phyloP scores from a whole-genome alignment of 179 eudicot genomes.

The Corrigiola litoralis region DNA sequence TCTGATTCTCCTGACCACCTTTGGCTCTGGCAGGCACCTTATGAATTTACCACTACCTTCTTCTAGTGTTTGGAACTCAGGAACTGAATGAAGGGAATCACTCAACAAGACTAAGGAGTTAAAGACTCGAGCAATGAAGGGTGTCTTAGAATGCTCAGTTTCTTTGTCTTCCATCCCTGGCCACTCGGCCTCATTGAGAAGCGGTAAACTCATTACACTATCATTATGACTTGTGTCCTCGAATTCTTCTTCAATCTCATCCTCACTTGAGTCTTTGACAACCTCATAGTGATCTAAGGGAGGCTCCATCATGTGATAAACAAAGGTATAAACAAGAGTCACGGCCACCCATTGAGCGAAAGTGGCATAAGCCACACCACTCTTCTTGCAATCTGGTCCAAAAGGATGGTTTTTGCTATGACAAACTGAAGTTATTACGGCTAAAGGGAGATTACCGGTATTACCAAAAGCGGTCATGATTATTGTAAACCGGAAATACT shows the following conservation, averaged over 20 bases:
- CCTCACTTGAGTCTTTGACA: conserved; percentile 25
- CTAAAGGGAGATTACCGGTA: conserved; percentile 46
- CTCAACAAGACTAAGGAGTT: conserved; percentile 25
- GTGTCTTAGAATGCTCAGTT: conserved; percentile 41
- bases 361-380: conserved; percentile 47
- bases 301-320: conserved; percentile 62
- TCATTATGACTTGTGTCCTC: neutral
- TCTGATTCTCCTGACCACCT: conserved; percentile 37
- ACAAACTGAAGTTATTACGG: conserved; percentile 42
- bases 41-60: conserved; percentile 13
- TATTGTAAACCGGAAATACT: conserved; percentile 37
- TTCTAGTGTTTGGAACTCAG: conserved; percentile 13
- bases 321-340: conserved; percentile 46
- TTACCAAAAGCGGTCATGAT: conserved; percentile 52
- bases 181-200: conserved; percentile 52
- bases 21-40: conserved; percentile 39
- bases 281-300: conserved; percentile 40
- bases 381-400: conserved; percentile 32
- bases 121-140: conserved; percentile 42
- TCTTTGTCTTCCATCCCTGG: conserved; percentile 50
- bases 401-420: conserved; percentile 37
- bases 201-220: conserved; percentile 30
- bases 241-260: conserved; percentile 15
- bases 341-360: conserved; percentile 49
- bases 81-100: conserved; percentile 22